A percentile compares a stretch with the other conserved stretches of the same genome.
phyloP scores from a whole-genome alignment of 129 eudicot species.

The Rutidosis leptorrhynchoides region DNA sequence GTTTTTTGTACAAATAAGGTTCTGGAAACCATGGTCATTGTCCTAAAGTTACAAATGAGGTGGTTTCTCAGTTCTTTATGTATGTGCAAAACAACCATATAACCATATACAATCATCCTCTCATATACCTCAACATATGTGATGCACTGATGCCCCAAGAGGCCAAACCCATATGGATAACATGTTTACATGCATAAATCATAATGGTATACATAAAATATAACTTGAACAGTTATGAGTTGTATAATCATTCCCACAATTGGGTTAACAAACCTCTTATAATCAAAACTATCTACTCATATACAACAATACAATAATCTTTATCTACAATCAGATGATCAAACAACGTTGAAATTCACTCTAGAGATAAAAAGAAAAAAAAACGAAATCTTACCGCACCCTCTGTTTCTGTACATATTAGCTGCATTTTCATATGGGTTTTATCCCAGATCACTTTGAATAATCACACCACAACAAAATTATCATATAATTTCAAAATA shows the following conservation, averaged over 20 bases:
- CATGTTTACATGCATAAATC: too few species aligned
- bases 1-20: too few species aligned
- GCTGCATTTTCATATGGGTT: constrained; percentile 7
- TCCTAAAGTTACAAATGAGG: too few species aligned
- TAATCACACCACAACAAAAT: constrained; percentile 21
- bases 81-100: too few species aligned
- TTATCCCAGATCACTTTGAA: constrained; percentile 16
- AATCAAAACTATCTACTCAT: not conserved
- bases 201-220: too few species aligned
- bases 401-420: constrained; percentile 17
- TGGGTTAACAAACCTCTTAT: constrained; percentile 7
- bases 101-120: too few species aligned
- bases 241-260: not conserved
- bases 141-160: too few species aligned
- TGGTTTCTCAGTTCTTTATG: too few species aligned
- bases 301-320: not conserved
- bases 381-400: not conserved
- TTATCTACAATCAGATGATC: not conserved
- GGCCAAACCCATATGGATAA: too few species aligned
- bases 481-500: not conserved
- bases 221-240: too few species aligned
- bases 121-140: too few species aligned
- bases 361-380: not conserved
- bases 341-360: not conserved
- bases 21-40: too few species aligned